A percentile compares a stretch with the other conserved stretches of the same genome.
Evolutionary conservation across 23 red algal genomes (phyloP).

Genomic region (Agarophyton chilense): DNA sequence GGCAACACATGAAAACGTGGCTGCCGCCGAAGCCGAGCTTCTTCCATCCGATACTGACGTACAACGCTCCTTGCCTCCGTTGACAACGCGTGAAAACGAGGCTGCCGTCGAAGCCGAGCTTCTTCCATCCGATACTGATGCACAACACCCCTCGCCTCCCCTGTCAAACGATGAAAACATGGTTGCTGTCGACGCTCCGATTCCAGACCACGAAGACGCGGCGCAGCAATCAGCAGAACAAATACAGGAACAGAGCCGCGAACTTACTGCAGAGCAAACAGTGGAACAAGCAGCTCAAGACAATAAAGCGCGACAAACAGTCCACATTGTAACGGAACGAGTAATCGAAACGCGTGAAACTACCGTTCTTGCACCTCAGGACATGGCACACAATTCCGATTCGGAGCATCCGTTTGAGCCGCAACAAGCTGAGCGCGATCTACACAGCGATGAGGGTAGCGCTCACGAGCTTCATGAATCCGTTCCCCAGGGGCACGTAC

Average conservation of each 20-base stretch:
- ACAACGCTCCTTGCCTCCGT: not conserved
- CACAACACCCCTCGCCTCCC: not conserved
- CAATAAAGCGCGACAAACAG: not conserved
- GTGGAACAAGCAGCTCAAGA: not conserved
- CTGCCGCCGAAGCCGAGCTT: not conserved
- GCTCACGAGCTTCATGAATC: not conserved
- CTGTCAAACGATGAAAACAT: not conserved
- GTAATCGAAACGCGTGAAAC: not conserved
- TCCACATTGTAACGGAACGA: not conserved
- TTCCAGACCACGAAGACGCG: not conserved
- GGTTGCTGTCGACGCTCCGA: not conserved
- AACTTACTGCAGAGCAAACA: not conserved
- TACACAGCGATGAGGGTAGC: not conserved
- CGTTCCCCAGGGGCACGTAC: not conserved
- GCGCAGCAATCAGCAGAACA: not conserved
- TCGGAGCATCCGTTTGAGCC: not conserved
- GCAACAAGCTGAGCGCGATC: not conserved
- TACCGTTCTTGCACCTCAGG: not conserved
- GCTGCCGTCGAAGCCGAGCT: not conserved
- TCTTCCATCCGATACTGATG: not conserved
- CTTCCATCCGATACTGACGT: not conserved
- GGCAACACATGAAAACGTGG: too few species aligned
- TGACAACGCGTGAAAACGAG: too few species aligned
- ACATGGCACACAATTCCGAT: not conserved
- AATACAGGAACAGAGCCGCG: not conserved